Percentiles rank a stretch among this genome's conserved stretches.
phyloP scores from a whole-genome alignment of 2,329 filamentous ascomycete species.

The Leptoxyphium fumago region DNA sequence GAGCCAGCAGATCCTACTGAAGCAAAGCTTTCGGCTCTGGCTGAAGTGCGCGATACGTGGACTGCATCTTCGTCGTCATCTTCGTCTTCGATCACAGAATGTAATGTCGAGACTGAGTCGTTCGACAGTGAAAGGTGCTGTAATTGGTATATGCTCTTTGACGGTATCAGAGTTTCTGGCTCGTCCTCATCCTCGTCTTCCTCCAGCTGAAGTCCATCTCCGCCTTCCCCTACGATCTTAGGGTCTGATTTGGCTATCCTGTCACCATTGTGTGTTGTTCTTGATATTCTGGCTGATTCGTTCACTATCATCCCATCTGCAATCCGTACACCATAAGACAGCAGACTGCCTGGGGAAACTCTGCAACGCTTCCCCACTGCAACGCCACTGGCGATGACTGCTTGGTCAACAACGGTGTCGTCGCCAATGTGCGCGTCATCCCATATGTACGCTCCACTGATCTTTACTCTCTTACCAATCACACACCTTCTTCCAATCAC shows the following conservation, averaged over 20 bases:
- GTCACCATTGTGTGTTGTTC: slow-evolving; percentile 30
- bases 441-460: slow-evolving; percentile 78
- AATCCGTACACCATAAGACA: slow-evolving; percentile 67
- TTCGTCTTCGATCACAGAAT: slow-evolving; percentile 32
- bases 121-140: slow-evolving; percentile 29
- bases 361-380: slow-evolving; percentile 55
- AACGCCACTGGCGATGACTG: slow-evolving; percentile 62
- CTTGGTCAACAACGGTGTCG: slow-evolving; percentile 51
- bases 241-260: slow-evolving; percentile 31
- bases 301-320: slow-evolving; percentile 41
- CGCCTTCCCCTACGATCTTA: slow-evolving; percentile 41
- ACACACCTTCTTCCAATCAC: slow-evolving; percentile 73
- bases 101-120: slow-evolving; percentile 50
- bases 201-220: slow-evolving; percentile 46
- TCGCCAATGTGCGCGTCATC: slow-evolving; percentile 68
- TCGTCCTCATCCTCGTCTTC: slow-evolving; percentile 50
- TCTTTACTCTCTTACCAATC: slow-evolving; percentile 69
- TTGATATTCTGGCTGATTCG: slow-evolving; percentile 30
- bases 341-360: slow-evolving; percentile 56
- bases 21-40: slow-evolving; percentile 20
- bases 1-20: slow-evolving; percentile 54
- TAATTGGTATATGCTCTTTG: slow-evolving; percentile 34
- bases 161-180: slow-evolving; percentile 24
- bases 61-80: slow-evolving; percentile 28
- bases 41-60: slow-evolving; percentile 19